Conservation (phyloP, 148 eudicot genomes). For the Rhododendron henanense region DNA sequence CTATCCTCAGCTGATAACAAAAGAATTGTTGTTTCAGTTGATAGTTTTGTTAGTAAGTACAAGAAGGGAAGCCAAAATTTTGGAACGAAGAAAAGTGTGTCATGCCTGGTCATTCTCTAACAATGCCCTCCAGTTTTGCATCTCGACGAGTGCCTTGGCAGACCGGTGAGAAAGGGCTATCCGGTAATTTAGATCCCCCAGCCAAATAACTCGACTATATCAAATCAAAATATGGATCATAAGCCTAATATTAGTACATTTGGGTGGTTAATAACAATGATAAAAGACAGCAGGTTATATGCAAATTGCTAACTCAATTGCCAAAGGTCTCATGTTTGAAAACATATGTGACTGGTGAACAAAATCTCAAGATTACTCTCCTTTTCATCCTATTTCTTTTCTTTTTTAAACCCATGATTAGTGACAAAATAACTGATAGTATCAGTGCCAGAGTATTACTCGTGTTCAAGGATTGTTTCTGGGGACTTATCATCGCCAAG, state of each 20-base stretch:
- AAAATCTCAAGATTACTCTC: background rate
- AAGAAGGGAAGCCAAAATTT: background rate
- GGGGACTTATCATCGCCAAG: slow-evolving; percentile 71
- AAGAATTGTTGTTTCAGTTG: slow-evolving; percentile 5
- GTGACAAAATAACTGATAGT: background rate
- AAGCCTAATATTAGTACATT: slow-evolving; percentile 5
- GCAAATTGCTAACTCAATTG: background rate
- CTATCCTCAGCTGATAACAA: slow-evolving; percentile 61
- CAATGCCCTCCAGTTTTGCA: slow-evolving; percentile 97
- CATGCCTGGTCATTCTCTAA: slow-evolving; percentile 89
- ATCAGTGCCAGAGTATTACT: slow-evolving; percentile 44
- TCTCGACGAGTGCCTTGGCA: slow-evolving; percentile 89
- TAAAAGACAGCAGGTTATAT: background rate
- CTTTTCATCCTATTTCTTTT: background rate
- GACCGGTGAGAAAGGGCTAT: slow-evolving; percentile 83
- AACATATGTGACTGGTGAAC: background rate
- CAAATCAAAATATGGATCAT: slow-evolving; percentile 12
- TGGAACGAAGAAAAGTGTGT: background rate
- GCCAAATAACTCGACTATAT: slow-evolving; percentile 91
- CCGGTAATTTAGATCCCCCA: slow-evolving; percentile 93
- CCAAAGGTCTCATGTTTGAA: background rate
- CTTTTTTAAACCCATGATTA: background rate
- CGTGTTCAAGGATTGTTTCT: slow-evolving; percentile 85
- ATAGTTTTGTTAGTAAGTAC: background rate
- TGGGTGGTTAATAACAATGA: background rate